Base-by-base conservation (phyloP, 352 stramenopile genomes). In the Phytophthora pluvialis region DNA sequence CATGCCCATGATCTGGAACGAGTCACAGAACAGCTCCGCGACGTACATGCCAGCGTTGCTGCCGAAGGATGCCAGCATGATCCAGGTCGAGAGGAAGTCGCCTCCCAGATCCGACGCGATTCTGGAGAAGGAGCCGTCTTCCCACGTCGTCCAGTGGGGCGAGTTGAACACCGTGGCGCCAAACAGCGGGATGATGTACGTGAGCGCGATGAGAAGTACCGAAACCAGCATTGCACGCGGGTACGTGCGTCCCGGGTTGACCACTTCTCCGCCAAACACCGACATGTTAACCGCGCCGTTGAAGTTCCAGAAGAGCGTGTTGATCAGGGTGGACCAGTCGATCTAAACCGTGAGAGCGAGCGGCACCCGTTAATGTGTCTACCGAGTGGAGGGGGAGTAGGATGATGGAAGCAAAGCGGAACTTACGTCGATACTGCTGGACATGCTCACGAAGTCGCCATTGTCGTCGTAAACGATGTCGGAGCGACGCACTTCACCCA, bases 251-350 rank as follows among this genome's bases (percentile, higher is more conserved):
- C 64, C 80, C 0, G 91, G 91, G 67, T 93, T 84, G 5, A 83
- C 66, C 16, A 98, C 87, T 69, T 99, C 94, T 16, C 77, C 91
- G 16, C 90, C 90, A 64, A 98, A 98, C 0, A 83, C 85, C 2
- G 88, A 94, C 28, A 91, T 93, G 21, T 65, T 73, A 49, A 97
- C 92, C 52, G 93, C 98, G 12, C 88, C 93, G 69, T 98, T 98
- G 49, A 97, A 90, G 77, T 98, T 98, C 96, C 96, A 99, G 75
- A 98, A 98, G n/a, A 98, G 76, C 53, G 97, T 98, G 65, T 98
- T 98, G 36, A 98, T 73, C 40, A 95, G 92, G 15, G 81, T 77
- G n/a, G 86, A 77, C 89, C 64, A 72, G 32, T 72, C 56, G 32
- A 72, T 60, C 58, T 67, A 33, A 21, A 21, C 21, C 21, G 21